These are phyloP conservation scores for Rhododendron ovatum DNA, from an alignment of 148 eudicot species.

Conservation along the genomic window DNA sequence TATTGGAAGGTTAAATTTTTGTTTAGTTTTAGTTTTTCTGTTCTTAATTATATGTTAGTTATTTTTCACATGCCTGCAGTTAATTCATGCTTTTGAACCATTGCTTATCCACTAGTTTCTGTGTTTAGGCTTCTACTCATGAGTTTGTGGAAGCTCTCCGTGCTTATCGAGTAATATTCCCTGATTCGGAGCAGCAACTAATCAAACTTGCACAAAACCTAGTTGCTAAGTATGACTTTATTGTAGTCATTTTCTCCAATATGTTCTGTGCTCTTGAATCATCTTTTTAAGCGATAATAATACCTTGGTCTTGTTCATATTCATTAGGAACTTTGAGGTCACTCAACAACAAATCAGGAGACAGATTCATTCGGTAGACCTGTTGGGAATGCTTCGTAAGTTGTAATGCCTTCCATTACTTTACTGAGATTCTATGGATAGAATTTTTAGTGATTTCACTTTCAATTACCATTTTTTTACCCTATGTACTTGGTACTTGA, in stretches of 20 bases:
- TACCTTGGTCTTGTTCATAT: constrained; percentile 2
- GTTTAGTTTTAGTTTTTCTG: neutral
- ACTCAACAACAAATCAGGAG: constrained; percentile 43
- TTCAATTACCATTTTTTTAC: neutral
- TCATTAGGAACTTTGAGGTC: constrained; percentile 75
- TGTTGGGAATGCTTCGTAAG: constrained; percentile 71
- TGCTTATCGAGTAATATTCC: constrained; percentile 84
- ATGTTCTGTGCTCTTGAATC: constrained; percentile 1
- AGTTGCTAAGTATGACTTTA: constrained; percentile 47
- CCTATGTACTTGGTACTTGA: neutral
- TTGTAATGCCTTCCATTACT: constrained; percentile 6
- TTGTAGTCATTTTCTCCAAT: neutral
- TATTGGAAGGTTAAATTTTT: neutral
- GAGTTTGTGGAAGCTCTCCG: constrained; percentile 92
- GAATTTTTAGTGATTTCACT: neutral
- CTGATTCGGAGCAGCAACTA: constrained; percentile 79
- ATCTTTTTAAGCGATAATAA: neutral
- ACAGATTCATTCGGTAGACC: constrained; percentile 43
- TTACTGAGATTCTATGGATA: neutral
- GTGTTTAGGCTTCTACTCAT: constrained; percentile 58
- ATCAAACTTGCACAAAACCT: constrained; percentile 66
- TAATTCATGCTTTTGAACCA: constrained; percentile 9
- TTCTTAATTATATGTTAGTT: neutral
- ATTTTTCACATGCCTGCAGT: neutral
- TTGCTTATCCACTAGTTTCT: constrained; percentile 9